A percentile compares a stretch with the other conserved stretches of the same genome.
Conservation (phyloP, 805 yeast species). For the Pichia heedii region DNA sequence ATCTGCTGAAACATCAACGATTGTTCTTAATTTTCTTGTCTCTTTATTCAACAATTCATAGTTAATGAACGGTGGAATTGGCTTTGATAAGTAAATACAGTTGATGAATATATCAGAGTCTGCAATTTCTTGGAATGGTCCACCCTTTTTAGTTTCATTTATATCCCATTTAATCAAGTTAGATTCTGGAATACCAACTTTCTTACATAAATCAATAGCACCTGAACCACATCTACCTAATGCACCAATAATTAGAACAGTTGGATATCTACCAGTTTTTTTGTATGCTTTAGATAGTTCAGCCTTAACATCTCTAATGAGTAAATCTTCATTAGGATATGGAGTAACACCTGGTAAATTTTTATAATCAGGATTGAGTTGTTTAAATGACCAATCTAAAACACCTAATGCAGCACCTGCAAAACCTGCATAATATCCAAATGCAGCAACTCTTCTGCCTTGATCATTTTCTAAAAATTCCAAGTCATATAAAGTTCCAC, state of each 20-base stretch:
- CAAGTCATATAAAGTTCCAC: constrained; percentile 84
- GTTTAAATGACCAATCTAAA: constrained; percentile 90
- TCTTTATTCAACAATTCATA: constrained; percentile 53
- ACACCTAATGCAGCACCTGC: constrained; percentile 98
- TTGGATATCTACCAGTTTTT: constrained; percentile 62
- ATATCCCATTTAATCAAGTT: constrained; percentile 93
- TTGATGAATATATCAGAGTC: constrained; percentile 84
- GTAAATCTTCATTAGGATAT: constrained; percentile 67
- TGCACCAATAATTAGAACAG: constrained; percentile 88
- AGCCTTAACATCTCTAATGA: constrained; percentile 62
- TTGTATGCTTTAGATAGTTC: constrained; percentile 48
- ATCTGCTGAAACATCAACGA: constrained; percentile 97
- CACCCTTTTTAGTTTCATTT: constrained; percentile 93
- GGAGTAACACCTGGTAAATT: constrained; percentile 76
- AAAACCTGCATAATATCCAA: constrained; percentile 99
- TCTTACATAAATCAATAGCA: constrained; percentile 74
- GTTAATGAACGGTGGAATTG: constrained; percentile 88
- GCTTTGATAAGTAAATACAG: constrained; percentile 89
- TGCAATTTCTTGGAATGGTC: constrained; percentile 91
- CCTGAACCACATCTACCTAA: constrained; percentile 99
- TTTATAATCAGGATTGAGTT: constrained; percentile 54
- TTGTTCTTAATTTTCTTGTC: constrained; percentile 75
- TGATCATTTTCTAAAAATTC: constrained; percentile 90
- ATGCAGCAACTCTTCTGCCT: constrained; percentile 98
- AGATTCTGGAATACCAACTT: constrained; percentile 80